Percentiles rank a stretch among this genome's conserved stretches.
Conservation (phyloP, 352 stramenopile species). For the Phytopythium oedochilum region DNA sequence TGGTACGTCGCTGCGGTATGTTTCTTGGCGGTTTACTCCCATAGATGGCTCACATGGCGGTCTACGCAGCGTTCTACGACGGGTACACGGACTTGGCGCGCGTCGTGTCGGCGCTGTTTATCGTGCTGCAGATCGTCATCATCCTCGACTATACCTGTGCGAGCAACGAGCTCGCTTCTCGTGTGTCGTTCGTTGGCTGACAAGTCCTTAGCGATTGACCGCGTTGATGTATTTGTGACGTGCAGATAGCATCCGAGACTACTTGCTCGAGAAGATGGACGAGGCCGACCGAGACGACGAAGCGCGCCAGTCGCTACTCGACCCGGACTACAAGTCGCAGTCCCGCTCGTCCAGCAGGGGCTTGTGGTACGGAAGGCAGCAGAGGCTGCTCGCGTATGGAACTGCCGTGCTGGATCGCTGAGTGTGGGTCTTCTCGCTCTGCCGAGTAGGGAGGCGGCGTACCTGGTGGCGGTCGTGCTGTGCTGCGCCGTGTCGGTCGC, state of each 20-base stretch:
- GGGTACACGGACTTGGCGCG: constrained; percentile 57
- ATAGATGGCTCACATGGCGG: neutral
- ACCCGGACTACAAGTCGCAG: constrained; percentile 1
- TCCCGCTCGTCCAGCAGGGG: constrained; percentile 1
- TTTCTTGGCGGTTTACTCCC: neutral
- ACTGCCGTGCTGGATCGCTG: no score
- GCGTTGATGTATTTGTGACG: no score
- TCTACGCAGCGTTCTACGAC: constrained; percentile 64
- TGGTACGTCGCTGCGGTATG: constrained; percentile 13
- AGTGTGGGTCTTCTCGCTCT: no score
- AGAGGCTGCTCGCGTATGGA: no score
- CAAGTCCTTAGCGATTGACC: no score
- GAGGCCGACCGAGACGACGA: constrained; percentile 50
- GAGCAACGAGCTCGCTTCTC: constrained; percentile 5
- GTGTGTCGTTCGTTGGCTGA: no score
- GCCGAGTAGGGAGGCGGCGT: constrained; percentile 41
- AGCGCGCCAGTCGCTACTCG: constrained; percentile 41
- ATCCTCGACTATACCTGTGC: constrained; percentile 72
- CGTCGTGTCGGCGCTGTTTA: constrained; percentile 54
- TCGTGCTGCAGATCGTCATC: constrained; percentile 79
- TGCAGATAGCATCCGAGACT: constrained; percentile 64
- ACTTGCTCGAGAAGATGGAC: constrained; percentile 66
- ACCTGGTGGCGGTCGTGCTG: constrained; percentile 40
- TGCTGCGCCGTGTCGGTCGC: constrained; percentile 24
- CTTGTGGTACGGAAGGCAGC: neutral